phyloP scores from a whole-genome alignment of 768 basidiomycete species.

The Pluteus cervinus region DNA sequence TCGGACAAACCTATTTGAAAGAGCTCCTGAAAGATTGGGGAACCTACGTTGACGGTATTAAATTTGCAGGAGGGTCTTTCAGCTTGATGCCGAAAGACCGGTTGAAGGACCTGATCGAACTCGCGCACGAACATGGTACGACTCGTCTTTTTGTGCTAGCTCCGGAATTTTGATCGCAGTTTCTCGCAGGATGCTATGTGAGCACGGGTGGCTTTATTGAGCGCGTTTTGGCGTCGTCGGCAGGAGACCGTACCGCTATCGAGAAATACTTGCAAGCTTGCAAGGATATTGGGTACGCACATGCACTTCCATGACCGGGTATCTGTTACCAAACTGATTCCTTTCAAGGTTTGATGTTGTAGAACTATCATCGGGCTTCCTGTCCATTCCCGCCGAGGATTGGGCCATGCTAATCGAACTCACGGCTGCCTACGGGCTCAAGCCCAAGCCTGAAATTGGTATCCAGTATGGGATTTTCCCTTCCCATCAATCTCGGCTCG shows the following conservation, averaged over 20 bases:
- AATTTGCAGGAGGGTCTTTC: slow-evolving; percentile 39
- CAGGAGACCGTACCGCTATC: slow-evolving; percentile 23
- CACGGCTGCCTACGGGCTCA: slow-evolving; percentile 30
- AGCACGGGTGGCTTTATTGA: slow-evolving; percentile 38
- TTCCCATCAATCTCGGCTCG: neutral
- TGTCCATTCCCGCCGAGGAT: slow-evolving; percentile 39
- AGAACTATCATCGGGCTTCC: slow-evolving; percentile 37
- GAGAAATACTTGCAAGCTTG: slow-evolving; percentile 29
- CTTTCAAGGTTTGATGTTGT: slow-evolving; percentile 34
- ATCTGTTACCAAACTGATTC: neutral
- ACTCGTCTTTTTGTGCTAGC: slow-evolving; percentile 6
- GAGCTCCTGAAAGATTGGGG: slow-evolving; percentile 36
- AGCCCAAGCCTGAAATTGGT: slow-evolving; percentile 39
- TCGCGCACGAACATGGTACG: slow-evolving; percentile 30
- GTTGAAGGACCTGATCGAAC: slow-evolving; percentile 30
- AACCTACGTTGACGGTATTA: slow-evolving; percentile 36
- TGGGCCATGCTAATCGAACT: slow-evolving; percentile 34
- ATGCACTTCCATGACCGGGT: neutral
- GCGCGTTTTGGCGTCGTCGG: slow-evolving; percentile 27
- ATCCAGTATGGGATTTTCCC: slow-evolving; percentile 22
- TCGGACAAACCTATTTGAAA: slow-evolving; percentile 33
- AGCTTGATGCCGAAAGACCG: slow-evolving; percentile 34
- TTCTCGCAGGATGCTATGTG: slow-evolving; percentile 21
- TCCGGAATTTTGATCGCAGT: neutral
- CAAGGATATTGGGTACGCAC: slow-evolving; percentile 29